Evolutionary conservation across 495 filamentous ascomycete species (phyloP).

Genomic region (Glarea lozoyensis): DNA sequence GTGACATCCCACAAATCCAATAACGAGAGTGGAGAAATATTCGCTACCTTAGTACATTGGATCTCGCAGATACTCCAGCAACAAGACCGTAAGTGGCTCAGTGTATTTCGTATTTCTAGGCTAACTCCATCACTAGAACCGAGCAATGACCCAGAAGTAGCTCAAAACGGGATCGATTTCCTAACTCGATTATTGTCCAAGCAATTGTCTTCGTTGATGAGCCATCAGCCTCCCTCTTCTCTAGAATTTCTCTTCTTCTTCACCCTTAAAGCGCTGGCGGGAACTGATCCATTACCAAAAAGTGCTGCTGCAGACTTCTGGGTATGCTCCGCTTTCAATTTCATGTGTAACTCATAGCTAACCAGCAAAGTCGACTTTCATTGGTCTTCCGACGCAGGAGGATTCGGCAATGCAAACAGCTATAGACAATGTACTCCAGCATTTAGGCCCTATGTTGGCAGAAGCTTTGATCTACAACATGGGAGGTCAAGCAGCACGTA

Average conservation of each 20-base stretch:
- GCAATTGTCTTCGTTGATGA: slow-evolving; percentile 50
- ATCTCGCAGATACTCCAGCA: slow-evolving; percentile 54
- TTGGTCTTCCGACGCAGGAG: slow-evolving; percentile 30
- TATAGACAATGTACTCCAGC: slow-evolving; percentile 44
- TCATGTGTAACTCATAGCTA: slow-evolving; percentile 12
- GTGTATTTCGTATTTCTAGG: slow-evolving; percentile 9
- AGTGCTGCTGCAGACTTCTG: slow-evolving; percentile 73
- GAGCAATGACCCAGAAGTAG: slow-evolving; percentile 67
- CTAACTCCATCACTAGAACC: slow-evolving; percentile 33
- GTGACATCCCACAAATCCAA: slow-evolving; percentile 48
- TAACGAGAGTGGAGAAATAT: slow-evolving; percentile 27
- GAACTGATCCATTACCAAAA: slow-evolving; percentile 72
- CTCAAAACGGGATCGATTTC: slow-evolving; percentile 68
- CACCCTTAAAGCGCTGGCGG: slow-evolving; percentile 59
- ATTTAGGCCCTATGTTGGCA: slow-evolving; percentile 51
- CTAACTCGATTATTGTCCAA: slow-evolving; percentile 55
- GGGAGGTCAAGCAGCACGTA: slow-evolving; percentile 64
- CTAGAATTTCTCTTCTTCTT: slow-evolving; percentile 71
- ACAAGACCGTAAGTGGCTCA: slow-evolving; percentile 43
- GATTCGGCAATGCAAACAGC: slow-evolving; percentile 32
- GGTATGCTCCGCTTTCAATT: slow-evolving; percentile 36
- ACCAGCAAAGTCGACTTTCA: slow-evolving; percentile 34
- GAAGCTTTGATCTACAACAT: slow-evolving; percentile 57
- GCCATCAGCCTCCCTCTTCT: slow-evolving; percentile 35
- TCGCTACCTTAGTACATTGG: slow-evolving; percentile 51